Evolutionary conservation across 495 filamentous ascomycete genomes (phyloP), one percentile per base, ranked within the genome.

Genomic region (Usnea hakonensis): DNA sequence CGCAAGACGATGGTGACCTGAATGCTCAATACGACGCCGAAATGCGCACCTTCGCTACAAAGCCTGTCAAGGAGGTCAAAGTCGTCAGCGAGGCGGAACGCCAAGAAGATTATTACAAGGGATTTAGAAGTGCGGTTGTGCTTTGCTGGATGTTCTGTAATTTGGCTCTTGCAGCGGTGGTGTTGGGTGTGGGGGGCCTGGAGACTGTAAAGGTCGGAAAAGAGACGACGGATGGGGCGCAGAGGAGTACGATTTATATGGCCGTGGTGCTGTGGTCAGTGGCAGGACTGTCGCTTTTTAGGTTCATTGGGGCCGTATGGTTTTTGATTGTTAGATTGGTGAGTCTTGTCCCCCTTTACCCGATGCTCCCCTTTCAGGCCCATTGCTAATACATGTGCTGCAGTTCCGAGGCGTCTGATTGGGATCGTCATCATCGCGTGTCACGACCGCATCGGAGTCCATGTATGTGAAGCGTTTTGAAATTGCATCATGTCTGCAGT

Each of bases 91-190:
- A 87, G 7, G 74, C 78, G 48, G 91, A 96, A 69, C 88, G 87
- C 67, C 94, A 99, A 76, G 91, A 96, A 76, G 94, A 97, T 73
- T 99, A 97, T 72, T 99, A 99, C 79, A 91, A 92, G 69, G 94
- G 92, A 46, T 95, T 99, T 71, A 83, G 95, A 54, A 91, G 88
- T 59, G 82, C 89, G 17, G 91, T 96, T 68, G 95, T 99, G 59
- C 78, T 99, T 57, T 82, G 87, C 60, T 99, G 95, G 95, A 94
- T 99, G 76, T 91, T 96, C 70, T 92, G 85, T 67, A 99, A 99
- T 74, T 89, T 97, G 70, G 91, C 85, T 13, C 86, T 99, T 7
- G 82, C 80, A 5, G 94, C 94, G 1, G 83, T 92, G n/a, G 91
- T 99, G 46, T 75, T 97, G 61, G 89, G 86, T 65, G 83, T 88